Evolutionary conservation across 2,329 filamentous ascomycete species (phyloP).

Genomic region (Cylindrodendrum hubeiense): DNA sequence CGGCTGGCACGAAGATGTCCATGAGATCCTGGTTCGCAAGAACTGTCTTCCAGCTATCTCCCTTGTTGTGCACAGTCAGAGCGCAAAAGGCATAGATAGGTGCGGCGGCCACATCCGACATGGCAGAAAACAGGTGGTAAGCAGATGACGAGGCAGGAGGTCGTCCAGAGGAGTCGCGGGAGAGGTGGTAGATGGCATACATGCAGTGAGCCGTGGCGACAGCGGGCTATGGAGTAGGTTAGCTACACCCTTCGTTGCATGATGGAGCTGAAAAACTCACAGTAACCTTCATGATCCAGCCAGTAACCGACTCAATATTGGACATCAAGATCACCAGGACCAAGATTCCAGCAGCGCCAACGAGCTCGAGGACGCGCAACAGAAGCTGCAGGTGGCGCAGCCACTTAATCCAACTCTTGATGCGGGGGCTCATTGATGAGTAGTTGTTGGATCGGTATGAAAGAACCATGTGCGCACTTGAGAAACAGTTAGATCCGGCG

Average conservation of each 20-base stretch:
- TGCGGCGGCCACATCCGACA: slow-evolving; percentile 73
- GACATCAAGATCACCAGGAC: slow-evolving; percentile 83
- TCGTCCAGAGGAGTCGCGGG: slow-evolving; percentile 75
- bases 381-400: slow-evolving; percentile 77
- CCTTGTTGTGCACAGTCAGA: slow-evolving; percentile 59
- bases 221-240: slow-evolving; percentile 70
- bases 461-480: slow-evolving; percentile 72
- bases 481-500: slow-evolving; percentile 21
- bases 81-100: slow-evolving; percentile 70
- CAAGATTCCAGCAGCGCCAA: slow-evolving; percentile 78
- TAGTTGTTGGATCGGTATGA: slow-evolving; percentile 71
- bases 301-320: slow-evolving; percentile 71
- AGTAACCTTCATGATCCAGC: slow-evolving; percentile 82
- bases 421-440: slow-evolving; percentile 75
- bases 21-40: slow-evolving; percentile 68
- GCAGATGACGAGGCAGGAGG: slow-evolving; percentile 85
- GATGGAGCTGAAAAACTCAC: slow-evolving; percentile 63
- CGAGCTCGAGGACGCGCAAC: slow-evolving; percentile 74
- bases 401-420: slow-evolving; percentile 78
- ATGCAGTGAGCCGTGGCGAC: slow-evolving; percentile 77
- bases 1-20: slow-evolving; percentile 71
- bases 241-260: not conserved
- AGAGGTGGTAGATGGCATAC: slow-evolving; percentile 87
- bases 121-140: slow-evolving; percentile 86
- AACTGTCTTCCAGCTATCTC: slow-evolving; percentile 74